Evolutionary conservation across 106 monocot species (phyloP).

Genomic region (Dendrobium chrysotoxum): DNA sequence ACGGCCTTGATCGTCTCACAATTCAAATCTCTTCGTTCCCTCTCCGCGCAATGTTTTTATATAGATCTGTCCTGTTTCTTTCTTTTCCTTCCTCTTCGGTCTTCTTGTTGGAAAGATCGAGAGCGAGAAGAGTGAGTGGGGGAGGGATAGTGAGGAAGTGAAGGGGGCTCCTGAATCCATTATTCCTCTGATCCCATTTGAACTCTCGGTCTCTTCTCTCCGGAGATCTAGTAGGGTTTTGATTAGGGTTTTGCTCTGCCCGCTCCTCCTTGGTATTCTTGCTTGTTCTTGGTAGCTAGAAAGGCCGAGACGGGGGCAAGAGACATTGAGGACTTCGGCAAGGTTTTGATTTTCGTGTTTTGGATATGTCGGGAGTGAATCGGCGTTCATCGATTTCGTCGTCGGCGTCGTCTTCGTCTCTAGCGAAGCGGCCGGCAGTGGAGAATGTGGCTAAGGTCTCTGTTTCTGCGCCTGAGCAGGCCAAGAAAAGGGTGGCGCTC

Average conservation of each 20-base stretch:
- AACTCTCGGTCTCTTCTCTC: background rate
- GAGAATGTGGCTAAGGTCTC: conserved; percentile 15
- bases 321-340: background rate
- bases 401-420: conserved; percentile 8
- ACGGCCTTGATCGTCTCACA: background rate
- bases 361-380: conserved; percentile 12
- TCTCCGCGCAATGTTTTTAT: background rate
- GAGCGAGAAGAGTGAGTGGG: background rate
- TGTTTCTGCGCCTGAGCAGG: conserved; percentile 27
- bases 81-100: too few relatives aligned
- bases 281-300: conserved; percentile 10
- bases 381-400: conserved; percentile 12
- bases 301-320: background rate
- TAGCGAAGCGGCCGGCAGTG: conserved; percentile 20
- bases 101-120: background rate
- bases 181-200: background rate
- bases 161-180: background rate
- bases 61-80: background rate
- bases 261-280: conserved; percentile 2
- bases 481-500: conserved; percentile 62
- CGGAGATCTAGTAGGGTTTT: background rate
- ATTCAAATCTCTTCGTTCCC: conserved; percentile 7
- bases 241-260: background rate
- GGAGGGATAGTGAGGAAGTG: background rate
- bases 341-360: conserved; percentile 2